Evolutionary conservation across 257 asterid species (phyloP).

Genomic region (Nicotiana attenuata): DNA sequence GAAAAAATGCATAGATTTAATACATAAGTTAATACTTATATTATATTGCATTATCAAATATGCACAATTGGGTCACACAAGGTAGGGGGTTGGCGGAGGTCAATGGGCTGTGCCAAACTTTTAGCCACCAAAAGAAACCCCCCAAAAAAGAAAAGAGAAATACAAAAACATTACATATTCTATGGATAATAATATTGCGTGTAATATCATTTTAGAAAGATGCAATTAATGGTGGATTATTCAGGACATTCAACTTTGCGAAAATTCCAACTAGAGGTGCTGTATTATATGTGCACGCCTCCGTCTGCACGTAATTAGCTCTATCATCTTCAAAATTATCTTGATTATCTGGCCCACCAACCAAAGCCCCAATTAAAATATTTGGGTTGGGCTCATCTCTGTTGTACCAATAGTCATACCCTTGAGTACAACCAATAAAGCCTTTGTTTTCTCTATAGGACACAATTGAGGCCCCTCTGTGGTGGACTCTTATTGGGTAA

Average conservation of each 20-base stretch:
- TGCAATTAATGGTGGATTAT: constrained; percentile 9
- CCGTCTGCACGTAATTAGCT: constrained; percentile 58
- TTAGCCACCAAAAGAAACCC: background rate
- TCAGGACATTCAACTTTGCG: constrained; percentile 36
- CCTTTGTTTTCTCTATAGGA: constrained; percentile 37
- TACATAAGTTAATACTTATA: background rate
- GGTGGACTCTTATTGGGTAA: constrained; percentile 59
- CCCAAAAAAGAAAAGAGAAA: background rate
- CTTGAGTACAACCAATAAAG: constrained; percentile 69
- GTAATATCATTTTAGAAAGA: constrained; percentile 9
- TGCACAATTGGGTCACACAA: constrained; percentile 9
- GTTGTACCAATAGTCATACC: constrained; percentile 53
- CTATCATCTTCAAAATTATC: constrained; percentile 53
- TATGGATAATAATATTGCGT: background rate
- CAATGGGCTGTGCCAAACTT: background rate
- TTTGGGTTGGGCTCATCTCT: constrained; percentile 50
- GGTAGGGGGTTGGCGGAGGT: background rate
- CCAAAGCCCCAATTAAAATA: constrained; percentile 57
- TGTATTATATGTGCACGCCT: constrained; percentile 81
- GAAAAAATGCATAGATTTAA: background rate
- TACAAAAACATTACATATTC: background rate
- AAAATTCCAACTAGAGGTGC: constrained; percentile 74
- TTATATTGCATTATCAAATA: background rate
- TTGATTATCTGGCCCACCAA: constrained; percentile 59
- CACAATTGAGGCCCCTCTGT: constrained; percentile 57